Conservation (phyloP, 371 early-diverging fungal species). For the Apophysomyces sp. region DNA sequence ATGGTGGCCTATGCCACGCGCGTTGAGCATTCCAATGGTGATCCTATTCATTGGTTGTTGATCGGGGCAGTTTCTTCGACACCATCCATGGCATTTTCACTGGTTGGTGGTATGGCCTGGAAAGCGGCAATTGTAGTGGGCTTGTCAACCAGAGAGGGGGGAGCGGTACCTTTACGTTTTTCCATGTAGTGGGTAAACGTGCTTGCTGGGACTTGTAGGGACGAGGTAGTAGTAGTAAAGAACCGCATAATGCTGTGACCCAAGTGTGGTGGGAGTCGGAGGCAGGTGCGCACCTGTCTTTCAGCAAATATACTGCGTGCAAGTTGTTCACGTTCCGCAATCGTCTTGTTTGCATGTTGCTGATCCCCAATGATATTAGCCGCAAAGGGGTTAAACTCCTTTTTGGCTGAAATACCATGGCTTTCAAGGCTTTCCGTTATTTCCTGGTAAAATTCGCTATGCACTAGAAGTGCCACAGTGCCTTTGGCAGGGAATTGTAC, state of each 20-base stretch:
- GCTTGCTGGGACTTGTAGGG: too few species aligned
- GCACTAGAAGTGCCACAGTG: not conserved
- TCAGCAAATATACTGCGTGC: not conserved
- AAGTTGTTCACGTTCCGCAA: not conserved
- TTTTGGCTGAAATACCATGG: not conserved
- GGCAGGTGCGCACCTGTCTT: not conserved
- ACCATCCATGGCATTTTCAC: too few species aligned
- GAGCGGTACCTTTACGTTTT: too few species aligned
- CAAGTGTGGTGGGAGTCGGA: not conserved
- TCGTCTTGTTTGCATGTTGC: not conserved
- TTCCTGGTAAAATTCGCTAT: not conserved
- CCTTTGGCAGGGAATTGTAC: slow-evolving; percentile 8
- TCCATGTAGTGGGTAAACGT: too few species aligned
- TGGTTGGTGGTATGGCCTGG: too few species aligned
- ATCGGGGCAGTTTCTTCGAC: too few species aligned
- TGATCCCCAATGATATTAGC: not conserved
- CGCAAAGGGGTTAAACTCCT: not conserved
- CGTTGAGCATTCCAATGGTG: too few species aligned
- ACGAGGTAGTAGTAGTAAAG: not conserved
- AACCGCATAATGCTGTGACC: not conserved
- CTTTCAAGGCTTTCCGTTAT: not conserved
- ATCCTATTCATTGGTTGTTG: too few species aligned
- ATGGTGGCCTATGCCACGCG: too few species aligned
- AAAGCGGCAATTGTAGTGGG: too few species aligned
- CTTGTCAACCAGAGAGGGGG: too few species aligned